Conservation (phyloP, 1,284 basidiomycete species). For the Trametes versicolor region DNA sequence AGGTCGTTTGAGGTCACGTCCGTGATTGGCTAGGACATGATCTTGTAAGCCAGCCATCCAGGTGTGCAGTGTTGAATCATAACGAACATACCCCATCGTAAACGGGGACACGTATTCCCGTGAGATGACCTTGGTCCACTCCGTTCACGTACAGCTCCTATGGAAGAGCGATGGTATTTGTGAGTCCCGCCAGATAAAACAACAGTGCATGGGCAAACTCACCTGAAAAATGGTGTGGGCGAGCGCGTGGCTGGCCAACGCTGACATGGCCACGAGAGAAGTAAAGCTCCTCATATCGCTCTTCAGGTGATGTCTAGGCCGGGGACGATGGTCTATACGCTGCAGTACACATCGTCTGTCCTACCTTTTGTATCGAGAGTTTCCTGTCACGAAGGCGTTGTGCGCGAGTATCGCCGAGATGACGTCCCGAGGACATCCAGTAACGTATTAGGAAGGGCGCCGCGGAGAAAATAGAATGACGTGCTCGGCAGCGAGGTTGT, state of each 20-base stretch:
- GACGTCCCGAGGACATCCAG: constrained; percentile 21
- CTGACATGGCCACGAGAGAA: constrained; percentile 41
- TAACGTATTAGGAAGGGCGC: constrained; percentile 2
- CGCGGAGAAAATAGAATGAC: constrained; percentile 19
- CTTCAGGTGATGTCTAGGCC: constrained; percentile 8
- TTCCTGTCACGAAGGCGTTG: neutral
- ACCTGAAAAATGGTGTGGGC: constrained; percentile 63
- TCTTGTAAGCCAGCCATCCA: too few relatives aligned
- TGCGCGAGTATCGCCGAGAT: constrained; percentile 10
- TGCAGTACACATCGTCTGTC: neutral
- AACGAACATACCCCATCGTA: constrained; percentile 57
- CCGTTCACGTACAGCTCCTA: constrained; percentile 59
- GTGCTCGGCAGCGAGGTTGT: constrained; percentile 30
- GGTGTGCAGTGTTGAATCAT: neutral
- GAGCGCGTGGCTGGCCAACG: constrained; percentile 42
- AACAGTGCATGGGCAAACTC: constrained; percentile 9
- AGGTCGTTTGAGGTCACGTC: constrained; percentile 65
- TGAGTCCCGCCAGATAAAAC: constrained; percentile 1
- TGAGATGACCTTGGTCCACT: constrained; percentile 56
- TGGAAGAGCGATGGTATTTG: neutral
- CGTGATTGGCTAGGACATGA: constrained; percentile 54
- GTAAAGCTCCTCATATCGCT: constrained; percentile 35
- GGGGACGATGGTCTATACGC: constrained; percentile 15
- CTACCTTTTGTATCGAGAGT: constrained; percentile 27
- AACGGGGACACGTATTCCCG: constrained; percentile 57